A percentile compares a stretch with the other conserved stretches of the same genome.
Conservation (phyloP, 1,284 basidiomycete genomes). For the Malassezia restricta region DNA sequence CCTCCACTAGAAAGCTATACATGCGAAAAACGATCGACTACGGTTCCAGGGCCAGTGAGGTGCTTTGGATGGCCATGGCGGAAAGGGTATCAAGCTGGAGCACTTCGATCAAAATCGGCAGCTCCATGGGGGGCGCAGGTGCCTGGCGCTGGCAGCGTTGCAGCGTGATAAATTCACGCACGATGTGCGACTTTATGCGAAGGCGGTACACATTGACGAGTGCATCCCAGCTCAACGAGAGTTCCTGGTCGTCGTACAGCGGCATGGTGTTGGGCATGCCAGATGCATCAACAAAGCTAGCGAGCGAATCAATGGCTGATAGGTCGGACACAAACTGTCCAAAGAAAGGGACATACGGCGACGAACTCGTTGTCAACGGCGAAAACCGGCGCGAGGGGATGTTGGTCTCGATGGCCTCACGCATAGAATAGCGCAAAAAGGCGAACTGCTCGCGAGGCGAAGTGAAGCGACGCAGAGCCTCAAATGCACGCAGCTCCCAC, state of each 20-base stretch:
- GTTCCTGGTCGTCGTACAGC: conserved; percentile 15
- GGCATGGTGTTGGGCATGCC: conserved; percentile 13
- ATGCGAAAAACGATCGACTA: not conserved
- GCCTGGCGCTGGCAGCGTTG: not conserved
- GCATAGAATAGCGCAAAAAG: conserved; percentile 48
- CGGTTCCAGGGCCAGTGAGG: conserved; percentile 9
- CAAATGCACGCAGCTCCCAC: conserved; percentile 65
- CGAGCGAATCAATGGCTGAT: conserved; percentile 28
- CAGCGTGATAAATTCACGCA: conserved; percentile 9
- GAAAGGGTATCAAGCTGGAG: conserved; percentile 14
- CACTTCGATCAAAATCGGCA: conserved; percentile 10
- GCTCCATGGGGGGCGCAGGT: conserved; percentile 1
- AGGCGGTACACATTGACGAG: conserved; percentile 15
- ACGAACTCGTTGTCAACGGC: not conserved
- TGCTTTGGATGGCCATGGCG: conserved; percentile 9
- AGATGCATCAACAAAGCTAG: conserved; percentile 32
- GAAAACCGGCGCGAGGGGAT: conserved; percentile 19
- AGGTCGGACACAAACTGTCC: conserved; percentile 40
- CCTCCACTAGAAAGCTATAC: not conserved
- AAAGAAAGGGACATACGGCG: conserved; percentile 31
- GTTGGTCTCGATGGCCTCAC: conserved; percentile 19
- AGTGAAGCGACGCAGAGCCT: conserved; percentile 62
- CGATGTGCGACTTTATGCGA: conserved; percentile 13
- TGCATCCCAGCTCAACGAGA: conserved; percentile 15
- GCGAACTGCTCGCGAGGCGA: conserved; percentile 61